Base-by-base conservation (phyloP, 2,329 filamentous ascomycete species). In the Magnaporthiopsis incrustans region DNA sequence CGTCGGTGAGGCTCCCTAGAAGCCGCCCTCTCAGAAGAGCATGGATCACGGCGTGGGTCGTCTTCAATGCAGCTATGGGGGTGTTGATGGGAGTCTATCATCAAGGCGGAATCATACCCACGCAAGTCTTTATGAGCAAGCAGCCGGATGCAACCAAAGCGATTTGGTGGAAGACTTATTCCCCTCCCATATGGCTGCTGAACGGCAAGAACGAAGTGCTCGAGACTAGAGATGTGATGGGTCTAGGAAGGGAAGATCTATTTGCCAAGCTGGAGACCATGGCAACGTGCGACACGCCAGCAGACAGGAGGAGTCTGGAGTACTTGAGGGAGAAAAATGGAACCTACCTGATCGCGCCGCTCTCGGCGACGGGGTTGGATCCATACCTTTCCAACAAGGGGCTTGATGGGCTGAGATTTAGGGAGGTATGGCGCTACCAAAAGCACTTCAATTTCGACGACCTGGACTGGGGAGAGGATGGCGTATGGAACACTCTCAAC, bases 141-240 rank as follows among this genome's bases (percentile, higher is more conserved):
- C 87, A 90, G 68, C 81, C 85, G 5, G 87, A 89, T 67, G 85
- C 89, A 11, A 87, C 86, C 1, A 82, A 88, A 44, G 88, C 88
- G 4, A 81, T 90, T 62, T 94, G 90, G 90, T 94, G 90, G 90
- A 93, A 92, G 74, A 93, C 90, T 1, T 93, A 93, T 72, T 90
- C 87, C 72, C 90, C 90, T 25, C 90, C 90, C 0, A 88, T 89
- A 50, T 94, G 90, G 89, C 81, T 94, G 26, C 79, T 93, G 8
- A 89, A 92, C 68, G 88, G 89, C 63, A 90, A 89, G 74, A 92
- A 90, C 68, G 83, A 87, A 68, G 81, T 89, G 12, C 76, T 92
- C n/a, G 81, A 77, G 35, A 93, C 90, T 1, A 80, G 81, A 65
- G 90, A 93, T 70, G 78, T 92, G 26, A 92, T 92, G 86, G 88